Base-by-base conservation (phyloP, 768 basidiomycete genomes). In the Mycena maculata region DNA sequence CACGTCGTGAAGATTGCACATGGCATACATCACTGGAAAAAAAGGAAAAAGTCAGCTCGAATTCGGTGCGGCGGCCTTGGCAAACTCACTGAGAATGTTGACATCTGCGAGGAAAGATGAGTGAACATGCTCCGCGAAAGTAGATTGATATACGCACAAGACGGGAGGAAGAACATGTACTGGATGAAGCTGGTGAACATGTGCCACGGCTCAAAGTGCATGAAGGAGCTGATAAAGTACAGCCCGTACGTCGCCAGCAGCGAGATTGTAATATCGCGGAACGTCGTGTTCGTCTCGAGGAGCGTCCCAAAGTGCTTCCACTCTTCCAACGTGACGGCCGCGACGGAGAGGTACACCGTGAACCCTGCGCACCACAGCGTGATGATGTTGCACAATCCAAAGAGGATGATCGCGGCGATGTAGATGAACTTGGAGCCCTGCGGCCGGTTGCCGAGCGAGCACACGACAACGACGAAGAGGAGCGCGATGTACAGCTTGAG, bases 151-250 rank as follows among this genome's bases (percentile, higher is more conserved):
- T 6, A 81, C 87, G 79, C 67, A 89, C 88, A 90, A 68, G 85
- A 86, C 60, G 95, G 95, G 41, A 95, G 84, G 71, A 96, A 86
- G 85, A 98, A 93, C 85, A 98, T 86, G 80, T 97, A 99, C 77
- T 96, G 93, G 50, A 89, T 74, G 84, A 96, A 95, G 61, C 90
- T 94, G 15, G 96, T 97, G 79, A 98, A 87, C 88, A 98, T 92
- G 85, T 98, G 96, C 95, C 95, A 97, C 0, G 96, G 96, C 76
- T 99, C 96, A 39, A 95, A 79, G 72, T 96, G 94, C 81, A 99
- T 89, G 77, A 97, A 80, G 10, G 92, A 94, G 65, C 91, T 87
- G 73, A 97, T 79, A 74, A 98, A 85, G 84, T 95, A 99, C 68
- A 95, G 85, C 77, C 92, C 86, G 80, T 92, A 91, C 63, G 95